These are phyloP conservation scores for Salix arbutifolia DNA, from an alignment of 345 rosid genomes.

Conservation along the genomic window DNA sequence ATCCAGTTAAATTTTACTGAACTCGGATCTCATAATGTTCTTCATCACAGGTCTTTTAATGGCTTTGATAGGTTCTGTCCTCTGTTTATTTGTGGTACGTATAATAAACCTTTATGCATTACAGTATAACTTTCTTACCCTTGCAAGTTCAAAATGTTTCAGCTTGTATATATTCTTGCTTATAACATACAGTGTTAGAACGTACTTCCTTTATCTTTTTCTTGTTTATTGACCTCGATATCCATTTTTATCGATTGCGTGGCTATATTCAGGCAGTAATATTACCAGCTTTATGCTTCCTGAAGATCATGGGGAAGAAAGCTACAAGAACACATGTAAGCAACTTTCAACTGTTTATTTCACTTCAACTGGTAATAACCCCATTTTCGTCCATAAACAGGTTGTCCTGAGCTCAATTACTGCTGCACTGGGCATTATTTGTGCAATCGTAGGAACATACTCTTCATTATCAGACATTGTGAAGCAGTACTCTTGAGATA, in stretches of 20 bases:
- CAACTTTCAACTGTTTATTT: neutral
- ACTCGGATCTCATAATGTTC: neutral
- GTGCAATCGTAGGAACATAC: slow-evolving; percentile 65
- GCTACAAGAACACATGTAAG: slow-evolving; percentile 66
- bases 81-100: slow-evolving; percentile 77
- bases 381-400: slow-evolving; percentile 28
- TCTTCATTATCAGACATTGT: slow-evolving; percentile 44
- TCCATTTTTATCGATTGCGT: neutral
- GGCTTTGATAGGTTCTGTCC: slow-evolving; percentile 89
- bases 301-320: slow-evolving; percentile 62
- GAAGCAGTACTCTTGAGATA: slow-evolving; percentile 26
- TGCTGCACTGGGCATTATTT: slow-evolving; percentile 41
- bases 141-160: too few relatives aligned
- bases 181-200: too few relatives aligned
- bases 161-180: too few relatives aligned
- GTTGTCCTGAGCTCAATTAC: slow-evolving; percentile 38
- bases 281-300: slow-evolving; percentile 73
- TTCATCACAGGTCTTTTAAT: slow-evolving; percentile 64
- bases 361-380: neutral
- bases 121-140: too few relatives aligned
- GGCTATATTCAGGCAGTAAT: slow-evolving; percentile 56
- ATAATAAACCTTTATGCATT: neutral
- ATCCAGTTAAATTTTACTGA: too few relatives aligned
- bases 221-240: too few relatives aligned
- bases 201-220: too few relatives aligned